These are phyloP conservation scores for Erodium chrysanthum DNA, from an alignment of 441 rosid genomes.

Conservation along the genomic window DNA sequence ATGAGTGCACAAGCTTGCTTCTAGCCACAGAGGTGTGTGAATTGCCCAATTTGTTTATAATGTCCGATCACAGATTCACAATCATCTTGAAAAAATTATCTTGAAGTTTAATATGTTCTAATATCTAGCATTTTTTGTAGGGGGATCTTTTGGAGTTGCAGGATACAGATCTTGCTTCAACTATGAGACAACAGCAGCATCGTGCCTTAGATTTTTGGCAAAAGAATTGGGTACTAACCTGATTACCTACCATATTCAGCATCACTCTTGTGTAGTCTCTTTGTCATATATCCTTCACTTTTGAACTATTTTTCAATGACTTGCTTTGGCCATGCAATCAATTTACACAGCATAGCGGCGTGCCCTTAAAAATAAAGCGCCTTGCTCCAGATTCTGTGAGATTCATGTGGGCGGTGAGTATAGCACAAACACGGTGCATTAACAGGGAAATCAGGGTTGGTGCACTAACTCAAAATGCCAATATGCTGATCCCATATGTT, in stretches of 20 bases:
- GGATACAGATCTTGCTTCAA: slow-evolving; percentile 62
- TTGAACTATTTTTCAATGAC: slow-evolving; percentile 4
- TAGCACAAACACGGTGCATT: slow-evolving; percentile 73
- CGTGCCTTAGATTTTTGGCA: slow-evolving; percentile 73
- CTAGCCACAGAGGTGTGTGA: slow-evolving; percentile 69
- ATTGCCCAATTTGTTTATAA: not conserved
- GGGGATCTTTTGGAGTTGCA: slow-evolving; percentile 77
- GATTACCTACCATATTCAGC: slow-evolving; percentile 12
- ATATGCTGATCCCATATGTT: slow-evolving; percentile 88
- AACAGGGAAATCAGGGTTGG: slow-evolving; percentile 70
- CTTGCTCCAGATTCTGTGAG: slow-evolving; percentile 70
- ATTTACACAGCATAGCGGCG: slow-evolving; percentile 59
- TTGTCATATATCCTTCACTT: not conserved
- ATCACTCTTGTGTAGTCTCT: no score
- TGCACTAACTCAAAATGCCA: slow-evolving; percentile 70
- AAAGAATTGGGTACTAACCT: slow-evolving; percentile 63
- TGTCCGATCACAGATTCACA: not conserved
- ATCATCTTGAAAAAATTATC: not conserved
- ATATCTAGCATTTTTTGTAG: slow-evolving; percentile 25
- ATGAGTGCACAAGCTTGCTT: slow-evolving; percentile 83
- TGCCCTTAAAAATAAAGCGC: slow-evolving; percentile 76
- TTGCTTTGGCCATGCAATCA: slow-evolving; percentile 13
- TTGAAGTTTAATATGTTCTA: not conserved
- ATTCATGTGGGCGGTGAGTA: slow-evolving; percentile 74
- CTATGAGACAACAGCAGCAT: slow-evolving; percentile 54